Evolutionary conservation across 306 rosid species (phyloP), one percentile per base, ranked within the genome.

Genomic region (Malus sieversii): DNA sequence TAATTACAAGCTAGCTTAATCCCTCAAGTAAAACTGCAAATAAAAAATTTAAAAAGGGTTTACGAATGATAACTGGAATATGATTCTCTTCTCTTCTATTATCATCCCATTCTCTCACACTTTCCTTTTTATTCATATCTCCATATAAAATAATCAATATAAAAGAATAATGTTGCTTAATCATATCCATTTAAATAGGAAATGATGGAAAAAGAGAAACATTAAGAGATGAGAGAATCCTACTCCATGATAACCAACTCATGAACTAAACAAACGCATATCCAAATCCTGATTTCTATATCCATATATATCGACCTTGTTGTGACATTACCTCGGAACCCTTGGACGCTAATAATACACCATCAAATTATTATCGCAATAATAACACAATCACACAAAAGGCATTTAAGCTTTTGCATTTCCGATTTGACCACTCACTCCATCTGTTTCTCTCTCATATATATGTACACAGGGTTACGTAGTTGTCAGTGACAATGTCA

Each of bases 391-490:
- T 83, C 84, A 67, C 73, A 61, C 51, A 62, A 59, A 78, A 74
- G 70, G 80, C 81, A 79, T 45, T 38, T 55, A 70, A 67, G 63
- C 57, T 10, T 79, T 68, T 58, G 33, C 77, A 64, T 58, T 40
- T 30, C 25, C 72, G 90, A 90, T 90, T 86, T 90, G 96, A 90
- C 96, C 79, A 79, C 77, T 90, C 92, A 84, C 30, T 25, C 59
- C 51, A 19, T 79, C 79, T 81, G 76, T 81, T 73, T 75, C 82
- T 65, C 79, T 70, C 52, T 78, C 82, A 76, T 78, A 60, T 32
- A 46, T 83, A 60, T 72, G 53, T 19, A 35, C 71, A 66, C 66
- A 71, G 60, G 73, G 80, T 72, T 74, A 73, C 85, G 83, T 80
- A 61, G 55, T 20, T 80, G 91, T 87, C 93, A 87, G 88, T 80